Evolutionary conservation across 768 basidiomycete species (phyloP).

Genomic region (Termitomyces sp.): DNA sequence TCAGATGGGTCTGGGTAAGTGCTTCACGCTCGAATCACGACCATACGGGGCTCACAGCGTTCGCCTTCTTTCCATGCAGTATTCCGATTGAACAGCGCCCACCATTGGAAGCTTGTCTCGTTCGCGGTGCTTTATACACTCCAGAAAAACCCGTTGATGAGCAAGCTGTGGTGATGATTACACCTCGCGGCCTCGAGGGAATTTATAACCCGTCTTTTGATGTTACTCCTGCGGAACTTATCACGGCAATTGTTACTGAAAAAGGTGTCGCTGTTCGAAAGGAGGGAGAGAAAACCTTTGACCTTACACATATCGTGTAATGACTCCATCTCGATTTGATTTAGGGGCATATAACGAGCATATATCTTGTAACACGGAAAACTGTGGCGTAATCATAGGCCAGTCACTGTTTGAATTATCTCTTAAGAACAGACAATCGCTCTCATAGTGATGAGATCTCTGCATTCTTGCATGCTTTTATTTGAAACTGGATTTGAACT

Average conservation of each 20-base stretch:
- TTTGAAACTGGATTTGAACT: background rate
- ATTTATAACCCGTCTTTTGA: conserved; percentile 96
- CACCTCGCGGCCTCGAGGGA: conserved; percentile 56
- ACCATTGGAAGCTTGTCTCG: conserved; percentile 79
- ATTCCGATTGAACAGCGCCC: conserved; percentile 96
- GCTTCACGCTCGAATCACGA: conserved; percentile 9
- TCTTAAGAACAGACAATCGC: background rate
- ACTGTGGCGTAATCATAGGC: background rate
- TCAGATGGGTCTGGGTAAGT: conserved; percentile 59
- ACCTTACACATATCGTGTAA: conserved; percentile 54
- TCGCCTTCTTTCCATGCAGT: conserved; percentile 18
- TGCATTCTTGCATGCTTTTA: background rate
- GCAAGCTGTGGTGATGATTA: conserved; percentile 80
- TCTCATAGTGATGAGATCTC: background rate
- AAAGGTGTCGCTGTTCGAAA: conserved; percentile 82
- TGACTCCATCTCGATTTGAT: background rate
- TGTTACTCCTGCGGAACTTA: conserved; percentile 90
- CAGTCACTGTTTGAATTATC: background rate
- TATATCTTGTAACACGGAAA: background rate
- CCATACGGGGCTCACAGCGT: background rate
- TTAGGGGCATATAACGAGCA: background rate
- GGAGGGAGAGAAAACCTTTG: conserved; percentile 51
- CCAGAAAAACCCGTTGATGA: conserved; percentile 35
- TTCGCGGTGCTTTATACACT: conserved; percentile 75
- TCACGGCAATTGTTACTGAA: conserved; percentile 94